These are phyloP conservation scores for Melampsora americana DNA, from an alignment of 1,284 basidiomycete species.

Conservation along the genomic window DNA sequence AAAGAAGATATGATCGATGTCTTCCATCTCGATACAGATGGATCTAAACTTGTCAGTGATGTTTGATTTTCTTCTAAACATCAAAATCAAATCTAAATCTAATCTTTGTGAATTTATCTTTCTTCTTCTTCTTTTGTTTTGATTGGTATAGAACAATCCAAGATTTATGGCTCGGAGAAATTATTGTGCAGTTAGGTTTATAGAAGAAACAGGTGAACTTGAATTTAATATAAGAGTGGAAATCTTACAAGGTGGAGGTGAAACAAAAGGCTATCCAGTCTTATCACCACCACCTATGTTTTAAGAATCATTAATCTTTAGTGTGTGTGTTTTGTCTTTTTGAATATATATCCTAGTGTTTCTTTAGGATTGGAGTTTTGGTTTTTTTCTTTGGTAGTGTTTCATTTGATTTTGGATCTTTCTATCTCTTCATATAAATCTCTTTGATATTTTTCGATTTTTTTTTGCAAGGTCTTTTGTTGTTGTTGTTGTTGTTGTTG, in stretches of 20 bases:
- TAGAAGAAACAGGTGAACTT: constrained; percentile 64
- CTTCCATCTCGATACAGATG: constrained; percentile 36
- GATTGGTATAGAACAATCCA: constrained; percentile 30
- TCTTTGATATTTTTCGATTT: too few relatives aligned
- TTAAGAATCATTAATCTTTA: not conserved
- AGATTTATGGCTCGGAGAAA: constrained; percentile 79
- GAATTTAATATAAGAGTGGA: constrained; percentile 86
- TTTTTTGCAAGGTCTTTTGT: too few relatives aligned
- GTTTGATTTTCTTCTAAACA: not conserved
- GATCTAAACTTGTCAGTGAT: constrained; percentile 11
- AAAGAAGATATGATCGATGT: constrained; percentile 38
- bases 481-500: too few relatives aligned
- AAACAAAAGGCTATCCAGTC: constrained; percentile 40
- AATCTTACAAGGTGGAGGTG: constrained; percentile 52
- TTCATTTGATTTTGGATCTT: too few relatives aligned
- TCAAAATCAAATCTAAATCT: not conserved
- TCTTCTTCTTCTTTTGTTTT: not conserved
- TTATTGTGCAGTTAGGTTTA: constrained; percentile 75
- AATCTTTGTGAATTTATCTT: not conserved
- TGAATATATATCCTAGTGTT: too few relatives aligned
- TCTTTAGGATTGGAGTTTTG: too few relatives aligned
- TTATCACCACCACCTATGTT: constrained; percentile 39
- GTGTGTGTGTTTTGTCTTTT: too few relatives aligned
- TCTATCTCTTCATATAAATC: too few relatives aligned
- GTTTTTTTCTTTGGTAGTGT: too few relatives aligned